These are phyloP conservation scores for Hevea brasiliensis DNA, from an alignment of 345 rosid genomes.

Conservation along the genomic window DNA sequence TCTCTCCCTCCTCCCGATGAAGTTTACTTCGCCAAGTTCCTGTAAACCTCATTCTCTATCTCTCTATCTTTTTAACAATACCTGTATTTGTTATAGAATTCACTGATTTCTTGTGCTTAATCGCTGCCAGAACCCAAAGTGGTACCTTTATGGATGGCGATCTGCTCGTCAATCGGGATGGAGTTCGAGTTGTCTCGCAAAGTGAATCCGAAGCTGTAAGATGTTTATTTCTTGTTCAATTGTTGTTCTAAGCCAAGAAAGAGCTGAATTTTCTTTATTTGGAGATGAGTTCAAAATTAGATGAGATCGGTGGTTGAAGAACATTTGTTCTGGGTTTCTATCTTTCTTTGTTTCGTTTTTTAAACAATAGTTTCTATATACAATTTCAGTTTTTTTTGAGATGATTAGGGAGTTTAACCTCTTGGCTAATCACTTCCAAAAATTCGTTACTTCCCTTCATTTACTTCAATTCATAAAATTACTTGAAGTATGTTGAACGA, in stretches of 20 bases:
- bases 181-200: conserved; percentile 73
- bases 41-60: conserved; percentile 39
- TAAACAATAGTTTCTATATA: no score
- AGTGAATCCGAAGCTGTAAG: conserved; percentile 60
- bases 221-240: background rate
- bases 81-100: background rate
- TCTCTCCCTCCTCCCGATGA: conserved; percentile 56
- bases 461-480: background rate
- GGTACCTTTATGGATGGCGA: conserved; percentile 94
- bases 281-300: background rate
- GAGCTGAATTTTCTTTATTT: background rate
- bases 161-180: conserved; percentile 87
- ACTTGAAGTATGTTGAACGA: background rate
- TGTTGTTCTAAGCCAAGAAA: no score
- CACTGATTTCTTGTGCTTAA: conserved; percentile 1
- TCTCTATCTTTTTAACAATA: background rate
- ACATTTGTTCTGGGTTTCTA: background rate
- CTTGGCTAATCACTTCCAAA: background rate
- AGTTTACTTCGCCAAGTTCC: conserved; percentile 57
- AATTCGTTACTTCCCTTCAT: no score
- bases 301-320: background rate
- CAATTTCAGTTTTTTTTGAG: background rate
- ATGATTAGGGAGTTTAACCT: background rate
- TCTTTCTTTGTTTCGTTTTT: background rate
- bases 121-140: conserved; percentile 59